Evolutionary conservation across 495 filamentous ascomycete species (phyloP).

Genomic region (Penicillium atrosanguineum): DNA sequence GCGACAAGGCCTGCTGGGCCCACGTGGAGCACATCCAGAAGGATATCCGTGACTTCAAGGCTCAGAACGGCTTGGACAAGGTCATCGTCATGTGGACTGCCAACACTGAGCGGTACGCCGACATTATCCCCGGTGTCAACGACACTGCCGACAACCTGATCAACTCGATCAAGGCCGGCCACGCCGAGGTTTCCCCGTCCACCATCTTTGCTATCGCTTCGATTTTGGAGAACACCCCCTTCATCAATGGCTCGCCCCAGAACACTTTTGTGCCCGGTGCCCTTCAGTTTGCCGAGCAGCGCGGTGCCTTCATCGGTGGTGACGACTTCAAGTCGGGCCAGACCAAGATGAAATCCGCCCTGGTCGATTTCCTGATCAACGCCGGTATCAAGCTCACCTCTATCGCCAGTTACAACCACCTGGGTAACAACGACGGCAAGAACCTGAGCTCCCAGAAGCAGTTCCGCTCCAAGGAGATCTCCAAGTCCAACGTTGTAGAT

Average conservation of each 20-base stretch:
- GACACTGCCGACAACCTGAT: slow-evolving; percentile 94
- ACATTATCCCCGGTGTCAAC: slow-evolving; percentile 84
- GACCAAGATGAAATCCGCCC: slow-evolving; percentile 99
- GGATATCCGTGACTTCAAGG: slow-evolving; percentile 96
- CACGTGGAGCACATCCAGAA: slow-evolving; percentile 93
- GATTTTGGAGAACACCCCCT: slow-evolving; percentile 84
- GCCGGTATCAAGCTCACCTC: slow-evolving; percentile 99
- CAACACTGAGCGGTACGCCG: slow-evolving; percentile 96
- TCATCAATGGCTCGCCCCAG: slow-evolving; percentile 99
- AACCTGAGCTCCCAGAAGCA: slow-evolving; percentile 96
- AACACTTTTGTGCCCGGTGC: slow-evolving; percentile 97
- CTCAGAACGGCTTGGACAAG: slow-evolving; percentile 81
- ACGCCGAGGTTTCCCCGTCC: slow-evolving; percentile 87
- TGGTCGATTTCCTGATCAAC: slow-evolving; percentile 98
- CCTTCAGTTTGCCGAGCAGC: slow-evolving; percentile 84
- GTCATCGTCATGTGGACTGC: slow-evolving; percentile 98
- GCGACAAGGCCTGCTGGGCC: slow-evolving; percentile 75
- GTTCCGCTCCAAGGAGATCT: slow-evolving; percentile 99
- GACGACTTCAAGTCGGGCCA: slow-evolving; percentile 99
- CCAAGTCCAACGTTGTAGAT: slow-evolving; percentile 97
- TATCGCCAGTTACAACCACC: slow-evolving; percentile 98
- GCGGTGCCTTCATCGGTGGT: slow-evolving; percentile 88
- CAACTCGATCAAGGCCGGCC: slow-evolving; percentile 78
- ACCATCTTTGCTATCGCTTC: slow-evolving; percentile 94
- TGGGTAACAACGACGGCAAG: slow-evolving; percentile 99